Evolutionary conservation across 345 rosid genomes (phyloP).

Genomic region (Acer campestre): DNA sequence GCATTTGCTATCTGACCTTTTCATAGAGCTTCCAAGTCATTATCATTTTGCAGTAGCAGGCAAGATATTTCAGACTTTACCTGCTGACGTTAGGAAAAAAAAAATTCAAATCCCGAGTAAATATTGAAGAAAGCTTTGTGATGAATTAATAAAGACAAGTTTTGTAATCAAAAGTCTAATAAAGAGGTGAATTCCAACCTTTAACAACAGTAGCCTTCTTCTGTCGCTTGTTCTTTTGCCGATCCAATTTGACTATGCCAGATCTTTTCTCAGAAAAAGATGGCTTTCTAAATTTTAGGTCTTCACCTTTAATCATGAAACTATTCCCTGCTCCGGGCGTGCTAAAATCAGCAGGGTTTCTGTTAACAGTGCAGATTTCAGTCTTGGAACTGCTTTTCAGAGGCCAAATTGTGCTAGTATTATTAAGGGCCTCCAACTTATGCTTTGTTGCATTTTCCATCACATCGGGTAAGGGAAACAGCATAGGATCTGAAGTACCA

Average conservation of each 20-base stretch:
- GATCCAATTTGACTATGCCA: constrained; percentile 24
- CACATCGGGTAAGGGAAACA: constrained; percentile 41
- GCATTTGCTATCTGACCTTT: constrained; percentile 14
- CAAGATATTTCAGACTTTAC: constrained; percentile 10
- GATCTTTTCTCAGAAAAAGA: constrained; percentile 24
- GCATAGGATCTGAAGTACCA: constrained; percentile 43
- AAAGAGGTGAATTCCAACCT: constrained; percentile 21
- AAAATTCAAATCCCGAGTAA: neutral
- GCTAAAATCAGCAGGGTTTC: constrained; percentile 96
- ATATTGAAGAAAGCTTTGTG: constrained; percentile 7
- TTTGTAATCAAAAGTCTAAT: neutral
- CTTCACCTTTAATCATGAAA: constrained; percentile 65
- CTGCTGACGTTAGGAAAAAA: constrained; percentile 13
- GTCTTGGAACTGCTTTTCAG: constrained; percentile 35
- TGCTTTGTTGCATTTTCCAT: constrained; percentile 40
- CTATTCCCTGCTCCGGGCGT: constrained; percentile 61
- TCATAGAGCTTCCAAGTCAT: neutral
- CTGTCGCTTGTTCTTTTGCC: constrained; percentile 47
- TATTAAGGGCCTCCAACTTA: constrained; percentile 33
- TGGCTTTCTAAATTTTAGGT: constrained; percentile 43
- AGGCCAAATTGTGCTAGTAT: constrained; percentile 30
- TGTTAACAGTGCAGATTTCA: constrained; percentile 59
- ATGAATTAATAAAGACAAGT: neutral
- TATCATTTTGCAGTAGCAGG: constrained; percentile 18
- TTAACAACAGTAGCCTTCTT: constrained; percentile 41